Percentiles rank a stretch among this genome's conserved stretches.
Conservation (phyloP, 106 monocot species). For the Platanthera guangdongensis region DNA sequence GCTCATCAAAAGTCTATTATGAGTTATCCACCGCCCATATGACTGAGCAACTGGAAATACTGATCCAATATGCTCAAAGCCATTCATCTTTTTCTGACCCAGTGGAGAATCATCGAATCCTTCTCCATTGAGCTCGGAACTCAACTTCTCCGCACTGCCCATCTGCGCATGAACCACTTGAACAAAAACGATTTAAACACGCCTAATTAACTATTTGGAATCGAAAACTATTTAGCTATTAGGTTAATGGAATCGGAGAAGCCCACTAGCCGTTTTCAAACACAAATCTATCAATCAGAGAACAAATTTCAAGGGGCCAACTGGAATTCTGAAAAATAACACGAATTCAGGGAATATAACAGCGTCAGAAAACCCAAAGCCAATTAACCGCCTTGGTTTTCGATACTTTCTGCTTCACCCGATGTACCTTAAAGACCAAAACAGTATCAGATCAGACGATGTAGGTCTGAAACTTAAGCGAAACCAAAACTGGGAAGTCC, state of each 20-base stretch:
- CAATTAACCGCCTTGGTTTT: not conserved
- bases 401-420: not conserved
- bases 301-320: not conserved
- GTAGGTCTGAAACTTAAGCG: not conserved
- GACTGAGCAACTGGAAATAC: constrained; percentile 41
- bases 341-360: not conserved
- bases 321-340: not conserved
- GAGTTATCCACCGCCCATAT: constrained; percentile 16
- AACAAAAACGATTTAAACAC: not conserved
- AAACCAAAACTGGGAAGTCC: not conserved
- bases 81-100: constrained; percentile 32
- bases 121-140: not conserved
- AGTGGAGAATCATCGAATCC: constrained; percentile 4
- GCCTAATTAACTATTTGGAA: not conserved
- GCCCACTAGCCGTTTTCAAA: not conserved
- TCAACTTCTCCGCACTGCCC: not conserved
- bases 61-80: constrained; percentile 56
- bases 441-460: not conserved
- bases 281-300: not conserved
- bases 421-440: not conserved
- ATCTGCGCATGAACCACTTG: not conserved
- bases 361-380: not conserved
- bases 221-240: not conserved
- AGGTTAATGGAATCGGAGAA: not conserved
- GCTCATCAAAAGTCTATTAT: constrained; percentile 36